Percentiles rank a stretch among this genome's conserved stretches.
Conservation (phyloP, 208 protist species). For the Trypanosoma brucei region DNA sequence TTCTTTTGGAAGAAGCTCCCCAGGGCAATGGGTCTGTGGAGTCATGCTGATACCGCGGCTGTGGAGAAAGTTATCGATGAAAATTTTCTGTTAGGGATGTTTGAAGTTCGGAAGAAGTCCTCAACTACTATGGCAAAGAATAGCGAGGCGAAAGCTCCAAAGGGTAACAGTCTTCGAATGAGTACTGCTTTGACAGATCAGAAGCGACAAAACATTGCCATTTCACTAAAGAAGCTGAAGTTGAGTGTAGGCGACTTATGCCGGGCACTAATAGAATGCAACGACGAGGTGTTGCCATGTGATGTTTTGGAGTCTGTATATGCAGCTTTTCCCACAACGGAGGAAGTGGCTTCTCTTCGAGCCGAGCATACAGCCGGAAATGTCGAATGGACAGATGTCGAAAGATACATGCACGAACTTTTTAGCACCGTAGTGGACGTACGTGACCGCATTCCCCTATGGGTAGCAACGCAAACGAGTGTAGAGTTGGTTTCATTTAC, state of each 20-base stretch:
- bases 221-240: conserved; percentile 60
- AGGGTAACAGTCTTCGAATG: conserved; percentile 5
- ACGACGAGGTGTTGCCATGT: conserved; percentile 29
- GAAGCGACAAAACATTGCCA: conserved; percentile 72
- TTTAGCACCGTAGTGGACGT: conserved; percentile 48
- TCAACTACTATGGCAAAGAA: conserved; percentile 4
- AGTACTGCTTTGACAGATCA: conserved; percentile 56
- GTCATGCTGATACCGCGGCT: conserved; percentile 23
- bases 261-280: conserved; percentile 48
- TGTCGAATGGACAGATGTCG: conserved; percentile 55
- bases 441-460: conserved; percentile 68
- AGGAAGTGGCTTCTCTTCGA: conserved; percentile 44
- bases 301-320: conserved; percentile 49
- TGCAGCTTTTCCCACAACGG: conserved; percentile 36
- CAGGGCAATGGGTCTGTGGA: conserved; percentile 60
- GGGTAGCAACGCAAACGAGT: conserved; percentile 48
- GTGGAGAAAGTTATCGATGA: conserved; percentile 39
- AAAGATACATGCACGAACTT: conserved; percentile 56
- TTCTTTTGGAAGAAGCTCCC: conserved; percentile 81
- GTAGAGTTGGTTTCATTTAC: conserved; percentile 33
- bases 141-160: conserved; percentile 19
- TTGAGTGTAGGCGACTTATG: conserved; percentile 43
- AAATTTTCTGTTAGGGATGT: conserved; percentile 51
- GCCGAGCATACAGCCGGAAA: conserved; percentile 36
- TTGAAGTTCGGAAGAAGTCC: conserved; percentile 43